Percentiles rank a stretch among this genome's conserved stretches.
Evolutionary conservation across 148 eudicot species (phyloP).

Genomic region (Rhododendron williamsianum): DNA sequence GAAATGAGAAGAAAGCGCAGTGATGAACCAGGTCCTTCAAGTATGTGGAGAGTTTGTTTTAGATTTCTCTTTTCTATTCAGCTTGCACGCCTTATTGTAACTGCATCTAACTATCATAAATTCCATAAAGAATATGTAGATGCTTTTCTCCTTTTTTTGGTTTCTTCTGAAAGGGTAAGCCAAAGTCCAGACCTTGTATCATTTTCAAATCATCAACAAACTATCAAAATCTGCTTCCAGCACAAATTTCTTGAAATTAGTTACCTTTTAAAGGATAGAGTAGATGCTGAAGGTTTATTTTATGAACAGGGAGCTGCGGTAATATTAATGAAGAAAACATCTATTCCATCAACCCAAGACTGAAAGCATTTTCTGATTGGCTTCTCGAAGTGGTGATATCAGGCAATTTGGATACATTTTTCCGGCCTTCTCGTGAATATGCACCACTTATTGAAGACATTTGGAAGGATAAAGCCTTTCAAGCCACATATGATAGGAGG

Average conservation of each 20-base stretch:
- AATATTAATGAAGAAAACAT: constrained; percentile 23
- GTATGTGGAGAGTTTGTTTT: constrained; percentile 24
- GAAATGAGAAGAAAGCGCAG: constrained; percentile 32
- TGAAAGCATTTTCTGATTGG: constrained; percentile 71
- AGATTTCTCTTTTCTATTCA: neutral
- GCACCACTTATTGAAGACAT: constrained; percentile 64
- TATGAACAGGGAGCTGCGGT: constrained; percentile 24
- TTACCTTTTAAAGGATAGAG: neutral
- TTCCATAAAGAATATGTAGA: neutral
- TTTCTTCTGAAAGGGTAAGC: neutral
- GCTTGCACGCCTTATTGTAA: neutral
- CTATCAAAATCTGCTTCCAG: neutral
- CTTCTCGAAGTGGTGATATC: constrained; percentile 57
- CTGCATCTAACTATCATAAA: neutral
- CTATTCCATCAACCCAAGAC: constrained; percentile 46
- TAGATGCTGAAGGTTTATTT: neutral
- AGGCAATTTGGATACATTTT: constrained; percentile 62
- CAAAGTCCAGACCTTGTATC: neutral
- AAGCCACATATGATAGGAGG: constrained; percentile 59
- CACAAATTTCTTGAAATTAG: neutral
- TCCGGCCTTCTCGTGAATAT: constrained; percentile 77
- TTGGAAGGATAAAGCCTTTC: constrained; percentile 72
- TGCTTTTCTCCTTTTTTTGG: too few relatives aligned
- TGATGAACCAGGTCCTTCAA: constrained; percentile 63
- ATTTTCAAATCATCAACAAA: neutral